These are phyloP conservation scores for Rhynchosporium agropyri DNA, from an alignment of 2,329 filamentous ascomycete genomes.

Conservation along the genomic window DNA sequence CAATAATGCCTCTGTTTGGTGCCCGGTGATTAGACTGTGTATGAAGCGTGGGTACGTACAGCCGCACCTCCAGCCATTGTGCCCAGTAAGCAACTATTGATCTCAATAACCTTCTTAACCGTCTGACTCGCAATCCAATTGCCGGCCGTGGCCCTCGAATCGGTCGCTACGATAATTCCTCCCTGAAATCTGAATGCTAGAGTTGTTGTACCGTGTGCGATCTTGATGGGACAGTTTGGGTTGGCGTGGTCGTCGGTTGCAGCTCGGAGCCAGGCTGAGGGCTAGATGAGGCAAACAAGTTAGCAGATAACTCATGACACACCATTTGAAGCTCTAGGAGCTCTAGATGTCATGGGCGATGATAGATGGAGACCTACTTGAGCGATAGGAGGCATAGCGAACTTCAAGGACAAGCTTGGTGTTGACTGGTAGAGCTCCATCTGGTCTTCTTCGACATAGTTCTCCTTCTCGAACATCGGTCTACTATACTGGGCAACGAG, in stretches of 20 bases:
- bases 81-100: conserved; percentile 89
- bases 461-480: conserved; percentile 72
- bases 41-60: conserved; percentile 50
- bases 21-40: not conserved
- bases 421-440: conserved; percentile 71
- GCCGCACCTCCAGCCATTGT: conserved; percentile 99
- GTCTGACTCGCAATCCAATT: conserved; percentile 99
- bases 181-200: conserved; percentile 97
- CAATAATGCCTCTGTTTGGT: not conserved
- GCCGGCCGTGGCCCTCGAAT: conserved; percentile 94
- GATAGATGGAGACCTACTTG: conserved; percentile 62
- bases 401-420: conserved; percentile 84
- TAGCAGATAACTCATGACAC: conserved; percentile 24
- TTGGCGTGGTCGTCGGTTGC: conserved; percentile 97
- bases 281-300: conserved; percentile 52
- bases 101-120: conserved; percentile 99
- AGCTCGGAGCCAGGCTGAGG: conserved; percentile 91
- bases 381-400: conserved; percentile 90
- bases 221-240: conserved; percentile 97
- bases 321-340: conserved; percentile 19
- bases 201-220: conserved; percentile 97
- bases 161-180: conserved; percentile 97
- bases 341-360: conserved; percentile 16
- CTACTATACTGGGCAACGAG: conserved; percentile 91
- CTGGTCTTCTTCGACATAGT: conserved; percentile 71